These are phyloP conservation scores for Exophiala calicioides DNA, from an alignment of 2,329 filamentous ascomycete species.

Conservation along the genomic window DNA sequence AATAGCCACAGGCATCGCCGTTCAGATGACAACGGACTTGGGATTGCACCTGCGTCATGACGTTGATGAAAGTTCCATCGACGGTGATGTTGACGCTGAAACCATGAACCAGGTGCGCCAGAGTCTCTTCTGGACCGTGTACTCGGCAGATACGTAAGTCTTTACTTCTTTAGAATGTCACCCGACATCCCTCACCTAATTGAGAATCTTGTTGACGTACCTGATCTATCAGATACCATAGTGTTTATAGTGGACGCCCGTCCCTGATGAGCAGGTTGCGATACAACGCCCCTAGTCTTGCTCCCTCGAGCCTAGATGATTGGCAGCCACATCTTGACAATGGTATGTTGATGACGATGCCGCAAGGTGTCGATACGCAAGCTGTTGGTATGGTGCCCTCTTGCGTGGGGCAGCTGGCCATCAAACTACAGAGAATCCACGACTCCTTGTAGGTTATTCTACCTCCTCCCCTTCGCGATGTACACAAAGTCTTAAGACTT, in stretches of 20 bases:
- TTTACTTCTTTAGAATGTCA: no score
- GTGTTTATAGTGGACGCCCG: slow-evolving; percentile 7
- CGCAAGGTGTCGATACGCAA: not conserved
- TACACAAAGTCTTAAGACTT: not conserved
- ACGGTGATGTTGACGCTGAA: not conserved
- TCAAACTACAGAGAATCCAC: slow-evolving; percentile 6
- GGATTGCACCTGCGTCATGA: slow-evolving; percentile 40
- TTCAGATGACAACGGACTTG: slow-evolving; percentile 48
- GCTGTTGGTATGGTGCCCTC: slow-evolving; percentile 1
- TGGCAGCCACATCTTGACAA: slow-evolving; percentile 3
- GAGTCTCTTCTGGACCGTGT: slow-evolving; percentile 42
- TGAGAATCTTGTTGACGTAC: not conserved
- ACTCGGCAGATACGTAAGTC: slow-evolving; percentile 24
- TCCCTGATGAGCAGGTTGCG: slow-evolving; percentile 8
- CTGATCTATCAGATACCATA: not conserved
- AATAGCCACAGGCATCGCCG: slow-evolving; percentile 41
- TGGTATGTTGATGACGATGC: slow-evolving; percentile 2
- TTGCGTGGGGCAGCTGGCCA: slow-evolving; percentile 4
- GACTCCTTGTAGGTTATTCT: slow-evolving; percentile 1
- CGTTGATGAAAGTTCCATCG: not conserved
- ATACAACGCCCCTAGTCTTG: not conserved
- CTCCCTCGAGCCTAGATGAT: not conserved
- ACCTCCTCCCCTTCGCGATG: no score
- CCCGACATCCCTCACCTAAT: no score
- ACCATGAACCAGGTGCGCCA: slow-evolving; percentile 25